Evolutionary conservation across 495 filamentous ascomycete genomes (phyloP), one percentile per base, ranked within the genome.

Genomic region (Glutinoglossum americanum): DNA sequence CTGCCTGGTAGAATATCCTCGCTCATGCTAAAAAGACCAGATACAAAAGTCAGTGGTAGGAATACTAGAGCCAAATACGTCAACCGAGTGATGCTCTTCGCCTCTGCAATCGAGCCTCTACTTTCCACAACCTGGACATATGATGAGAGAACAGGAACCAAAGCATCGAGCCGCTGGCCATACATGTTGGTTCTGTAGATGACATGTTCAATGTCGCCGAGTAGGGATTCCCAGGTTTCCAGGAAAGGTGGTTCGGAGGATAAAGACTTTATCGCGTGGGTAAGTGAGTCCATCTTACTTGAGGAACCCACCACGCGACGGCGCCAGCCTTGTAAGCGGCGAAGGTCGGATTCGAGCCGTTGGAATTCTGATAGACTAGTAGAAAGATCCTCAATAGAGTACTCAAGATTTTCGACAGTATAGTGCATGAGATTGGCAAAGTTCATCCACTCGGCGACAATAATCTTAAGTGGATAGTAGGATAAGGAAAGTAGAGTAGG

Each of bases 1-100:
- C 17, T n/a, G 15, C 35, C 41, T 17, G 54, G 54, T 27, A 27
- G 21, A 41, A 41, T n/a, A 27, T 56, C 54, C 15, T n/a, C 54
- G 25, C 51, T 61, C 69, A 72, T 71, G 51, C 67, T 69, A 39
- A 71, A 71, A 10, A 71, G 33, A 37, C 66, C 64, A 4, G 70
- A 57, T 3, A 70, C 65, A 54, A 64, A 71, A 0, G 62, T 64
- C 53, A 68, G 56, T 35, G 68, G 69, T n/a, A 72, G 62, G 53
- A 72, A 72, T 6, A 71, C 48, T 17, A 71, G 58, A 9, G 68
- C 67, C 13, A 71, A 61, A 35, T 62, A 57, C 8, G 70, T 71
- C 33, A 71, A 48, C 23, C 67, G 62, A 17, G 57, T 67, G 26
- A 71, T 65, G 45, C 68, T 66, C 28, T 64, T 59, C 21, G 69